Base-by-base conservation (phyloP, 1,284 basidiomycete genomes). In the Ganoderma meredithae region DNA sequence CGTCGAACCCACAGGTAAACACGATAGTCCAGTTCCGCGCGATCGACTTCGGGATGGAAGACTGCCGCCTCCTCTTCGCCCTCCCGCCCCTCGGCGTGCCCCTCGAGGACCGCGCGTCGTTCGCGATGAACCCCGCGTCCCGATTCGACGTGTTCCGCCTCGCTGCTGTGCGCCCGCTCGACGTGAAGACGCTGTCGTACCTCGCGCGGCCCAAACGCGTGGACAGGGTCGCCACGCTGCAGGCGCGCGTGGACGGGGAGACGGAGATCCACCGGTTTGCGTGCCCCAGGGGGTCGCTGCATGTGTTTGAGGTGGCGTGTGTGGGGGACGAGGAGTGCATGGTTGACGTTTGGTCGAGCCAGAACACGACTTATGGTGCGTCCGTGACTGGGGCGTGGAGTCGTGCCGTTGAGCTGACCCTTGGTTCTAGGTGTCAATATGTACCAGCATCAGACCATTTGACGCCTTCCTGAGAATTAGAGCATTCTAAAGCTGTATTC, bases 21-120 rank as follows among this genome's bases (percentile, higher is more conserved):
- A 74, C 72, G 3, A 67, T 77, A 36, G 62, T 70, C 4, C 76
- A 77, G 43, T 76, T 75, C 67, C 71, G 75, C 44, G 72, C 71
- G 13, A 71, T 75, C 60, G 76, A 77, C 71, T 77, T 66, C 53
- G 76, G 76, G 47, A 77, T 77, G 76, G 76, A 77, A 55, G 67
- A 69, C 36, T 77, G 76, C 61, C 67, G 69, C 59, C 70, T 77
- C 31, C 71, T 71, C 39, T 56, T 76, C 64, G 69, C 65, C 27
- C 72, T 76, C 3, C 75, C 75, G 8, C 64, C 67, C 12, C 62
- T 67, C 12, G 65, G 60, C 33, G 68, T 36, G 15, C 55, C 43
- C 2, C 66, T 73, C 25, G 69, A 70, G 17, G 55, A 60, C n/a
- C 64, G 62, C 27, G 72, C 67, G 9, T 60, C 65, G 33, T 61